These are phyloP conservation scores for Blastobotrys elegans DNA, from an alignment of 1,139 yeast species.

Conservation along the genomic window DNA sequence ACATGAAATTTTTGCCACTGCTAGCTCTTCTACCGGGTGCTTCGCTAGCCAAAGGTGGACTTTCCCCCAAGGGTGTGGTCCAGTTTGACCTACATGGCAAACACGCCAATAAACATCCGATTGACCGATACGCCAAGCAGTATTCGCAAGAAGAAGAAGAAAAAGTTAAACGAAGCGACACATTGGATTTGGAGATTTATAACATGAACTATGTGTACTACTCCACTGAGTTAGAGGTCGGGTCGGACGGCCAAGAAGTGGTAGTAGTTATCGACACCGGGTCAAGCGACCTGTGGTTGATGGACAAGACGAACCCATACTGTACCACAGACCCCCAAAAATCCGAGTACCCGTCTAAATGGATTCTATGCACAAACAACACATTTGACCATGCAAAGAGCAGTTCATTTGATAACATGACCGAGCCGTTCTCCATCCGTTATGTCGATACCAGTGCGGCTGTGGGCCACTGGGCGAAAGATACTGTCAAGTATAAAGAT, in stretches of 20 bases:
- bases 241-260: constrained; percentile 23
- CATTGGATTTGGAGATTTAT: constrained; percentile 15
- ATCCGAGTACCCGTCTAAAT: background rate
- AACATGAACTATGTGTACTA: constrained; percentile 30
- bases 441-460: constrained; percentile 16
- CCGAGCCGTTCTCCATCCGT: constrained; percentile 36
- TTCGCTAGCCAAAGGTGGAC: too few species aligned
- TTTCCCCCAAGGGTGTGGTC: background rate
- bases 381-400: constrained; percentile 21
- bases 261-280: constrained; percentile 40
- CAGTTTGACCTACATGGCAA: background rate
- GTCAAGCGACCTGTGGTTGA: constrained; percentile 56
- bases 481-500: constrained; percentile 38
- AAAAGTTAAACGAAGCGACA: constrained; percentile 7
- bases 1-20: too few species aligned
- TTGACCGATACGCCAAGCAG: background rate
- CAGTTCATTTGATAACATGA: constrained; percentile 20
- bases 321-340: constrained; percentile 10
- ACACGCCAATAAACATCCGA: background rate
- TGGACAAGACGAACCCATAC: constrained; percentile 9
- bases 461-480: constrained; percentile 48
- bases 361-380: background rate
- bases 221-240: constrained; percentile 36
- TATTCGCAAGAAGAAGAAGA: background rate
- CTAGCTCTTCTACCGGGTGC: too few species aligned